Conservation (phyloP, 306 rosid species). For the Gastrolobium bilobum region DNA sequence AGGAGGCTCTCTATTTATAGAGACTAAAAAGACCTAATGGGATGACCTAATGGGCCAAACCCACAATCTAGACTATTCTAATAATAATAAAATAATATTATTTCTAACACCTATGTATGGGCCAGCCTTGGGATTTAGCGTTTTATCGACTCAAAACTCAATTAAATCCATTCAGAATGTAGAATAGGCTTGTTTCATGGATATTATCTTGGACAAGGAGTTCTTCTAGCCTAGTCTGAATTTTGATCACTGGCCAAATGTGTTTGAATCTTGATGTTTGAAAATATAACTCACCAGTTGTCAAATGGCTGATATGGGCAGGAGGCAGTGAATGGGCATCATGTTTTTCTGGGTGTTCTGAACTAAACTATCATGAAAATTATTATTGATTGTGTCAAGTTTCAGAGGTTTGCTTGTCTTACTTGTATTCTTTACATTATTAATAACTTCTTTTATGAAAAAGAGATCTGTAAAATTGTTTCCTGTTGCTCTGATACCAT, state of each 20-base stretch:
- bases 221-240: not conserved
- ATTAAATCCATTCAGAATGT: not conserved
- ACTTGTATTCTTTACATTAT: not conserved
- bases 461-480: not conserved
- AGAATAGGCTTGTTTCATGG: not conserved
- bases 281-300: not conserved
- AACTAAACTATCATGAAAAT: not conserved
- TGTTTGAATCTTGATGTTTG: not conserved
- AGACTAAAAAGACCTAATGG: no score
- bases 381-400: not conserved
- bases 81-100: no score
- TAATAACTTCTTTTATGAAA: not conserved
- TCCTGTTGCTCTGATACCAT: not conserved
- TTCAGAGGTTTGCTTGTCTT: not conserved
- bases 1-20: no score
- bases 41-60: no score
- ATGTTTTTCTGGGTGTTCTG: not conserved
- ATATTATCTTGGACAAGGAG: not conserved
- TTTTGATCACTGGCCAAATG: not conserved
- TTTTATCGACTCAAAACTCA: conserved; percentile 9
- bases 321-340: not conserved
- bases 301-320: not conserved
- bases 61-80: no score
- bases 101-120: no score
- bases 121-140: not conserved